Evolutionary conservation across 1,139 yeast genomes (phyloP), one percentile per base, ranked within the genome.

Genomic region (Barnettozyma hawaiiensis): DNA sequence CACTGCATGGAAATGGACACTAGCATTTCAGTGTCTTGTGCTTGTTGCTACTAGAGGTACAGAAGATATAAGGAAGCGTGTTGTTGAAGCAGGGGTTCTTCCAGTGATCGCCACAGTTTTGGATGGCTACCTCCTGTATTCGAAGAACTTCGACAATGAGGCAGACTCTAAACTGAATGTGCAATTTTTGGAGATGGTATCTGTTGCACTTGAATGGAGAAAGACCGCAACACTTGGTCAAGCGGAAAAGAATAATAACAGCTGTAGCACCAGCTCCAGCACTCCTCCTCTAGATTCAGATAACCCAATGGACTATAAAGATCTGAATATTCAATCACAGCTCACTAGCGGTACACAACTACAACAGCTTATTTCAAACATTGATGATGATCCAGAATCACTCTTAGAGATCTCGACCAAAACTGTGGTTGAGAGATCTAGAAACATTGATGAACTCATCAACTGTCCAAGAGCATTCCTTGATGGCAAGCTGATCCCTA

Each of bases 1-100:
- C 45, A 73, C 81, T 15, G 92, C 95, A 0, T 90, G 97, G 96
- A 92, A 90, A 65, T 92, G 98, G 98, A 86, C 96, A 7, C 67
- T 92, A 47, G 87, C 97, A 0, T 81, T 92, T 59, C 97, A 92
- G 64, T 89, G 97, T 58, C 67, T 92, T 47, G 96, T 90, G 1
- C 73, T 89, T 47, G 78, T 92, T 22, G 96, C 97, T 14, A 90
- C 97, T 1, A 72, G 97, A 53, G 98, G 98, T 24, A 80, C 95
- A 1, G 97, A 90, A 62, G 70, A 71, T 44, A 85, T 89, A 40
- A 71, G 98, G 39, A 81, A 83, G 53, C 79, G 92, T 53, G 86
- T 92, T 7, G 96, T 89, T 7, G 81, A 84, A 51, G 95, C 97
- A 2, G 97, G 97, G 4, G 80, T 90, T 47, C 73, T 92, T 31